Base-by-base conservation (phyloP, 805 yeast species). In the Candida lessepsii region DNA sequence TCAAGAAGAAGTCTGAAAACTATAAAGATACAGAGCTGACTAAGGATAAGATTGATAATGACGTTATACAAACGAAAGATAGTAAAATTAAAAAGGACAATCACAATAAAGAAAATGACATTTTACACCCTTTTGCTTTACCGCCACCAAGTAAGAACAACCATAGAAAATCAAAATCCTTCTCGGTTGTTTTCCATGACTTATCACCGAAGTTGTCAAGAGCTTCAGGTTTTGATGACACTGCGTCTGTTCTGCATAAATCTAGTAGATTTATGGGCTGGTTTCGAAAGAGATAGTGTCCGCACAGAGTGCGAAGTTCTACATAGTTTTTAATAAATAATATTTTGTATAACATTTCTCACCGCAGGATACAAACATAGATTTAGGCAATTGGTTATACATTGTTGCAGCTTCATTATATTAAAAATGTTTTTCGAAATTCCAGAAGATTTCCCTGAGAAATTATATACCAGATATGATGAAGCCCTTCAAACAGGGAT, bases 401-500 rank as follows among this genome's bases (percentile, higher is more conserved):
- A n/a, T n/a, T n/a, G n/a, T n/a, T n/a, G n/a, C n/a, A n/a, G n/a
- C n/a, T n/a, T n/a, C n/a, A n/a, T n/a, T n/a, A n/a, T n/a, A n/a
- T n/a, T n/a, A n/a, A n/a, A n/a, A n/a, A n/a, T 57, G 62, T 44
- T 44, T 15, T 52, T 43, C 39, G 42, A 45, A 7, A 46, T 74
- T 5, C 75, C 78, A 16, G 58, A 52, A 1, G 54, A 71, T 40
- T 67, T 80, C 39, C 48, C 50, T 9, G 52, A 63, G 9, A 40
- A 50, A 10, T 56, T 78, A 29, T 41, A 57, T 7, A 47, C 52
- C 3, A 73, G 65, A 32, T 83, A 76, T 55, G 62, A 71, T 1
- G 53, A 54, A 6, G 91, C 89, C 0, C 49, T 71, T 2, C 56
- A 58, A 8, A 52, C 57, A 24, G 76, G 76, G 0, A 58, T 70